Conservation (phyloP, 2,329 filamentous ascomycete species). For the Graphilbum sp. region DNA sequence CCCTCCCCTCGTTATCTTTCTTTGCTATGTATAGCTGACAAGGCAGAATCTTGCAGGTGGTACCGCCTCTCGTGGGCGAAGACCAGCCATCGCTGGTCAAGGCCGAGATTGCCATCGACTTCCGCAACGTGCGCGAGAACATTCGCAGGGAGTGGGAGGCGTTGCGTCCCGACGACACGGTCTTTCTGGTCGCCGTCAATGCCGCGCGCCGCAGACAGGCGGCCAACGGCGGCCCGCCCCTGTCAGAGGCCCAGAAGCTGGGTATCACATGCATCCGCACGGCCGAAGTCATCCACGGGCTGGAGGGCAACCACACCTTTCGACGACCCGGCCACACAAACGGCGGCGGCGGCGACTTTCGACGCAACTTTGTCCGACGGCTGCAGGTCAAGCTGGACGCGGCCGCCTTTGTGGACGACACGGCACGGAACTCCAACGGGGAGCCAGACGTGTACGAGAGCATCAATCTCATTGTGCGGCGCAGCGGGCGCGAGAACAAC, state of each 20-base stretch:
- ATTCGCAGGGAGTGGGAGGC: constrained; percentile 81
- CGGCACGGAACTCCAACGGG: constrained; percentile 45
- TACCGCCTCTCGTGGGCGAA: constrained; percentile 69
- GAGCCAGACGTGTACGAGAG: constrained; percentile 65
- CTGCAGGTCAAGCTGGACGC: constrained; percentile 73
- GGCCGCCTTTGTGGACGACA: constrained; percentile 60
- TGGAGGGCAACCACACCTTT: constrained; percentile 39
- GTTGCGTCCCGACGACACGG: constrained; percentile 69
- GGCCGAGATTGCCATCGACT: constrained; percentile 72
- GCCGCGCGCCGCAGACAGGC: constrained; percentile 34
- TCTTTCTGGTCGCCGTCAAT: constrained; percentile 71
- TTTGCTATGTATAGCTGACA: neutral
- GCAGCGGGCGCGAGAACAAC: constrained; percentile 84
- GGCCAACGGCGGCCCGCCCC: constrained; percentile 31
- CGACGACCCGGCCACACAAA: constrained; percentile 31
- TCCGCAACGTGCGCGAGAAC: constrained; percentile 60
- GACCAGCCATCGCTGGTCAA: constrained; percentile 69
- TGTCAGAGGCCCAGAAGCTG: constrained; percentile 40
- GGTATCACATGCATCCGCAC: constrained; percentile 59
- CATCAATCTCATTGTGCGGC: constrained; percentile 73
- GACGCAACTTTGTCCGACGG: constrained; percentile 44
- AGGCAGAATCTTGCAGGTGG: constrained; percentile 58
- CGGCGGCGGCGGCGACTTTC: constrained; percentile 32
- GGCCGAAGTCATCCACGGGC: constrained; percentile 71
- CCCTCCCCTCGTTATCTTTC: neutral